Base-by-base conservation (phyloP, 2,329 filamentous ascomycete genomes). In the Hansfordia pulvinata region DNA sequence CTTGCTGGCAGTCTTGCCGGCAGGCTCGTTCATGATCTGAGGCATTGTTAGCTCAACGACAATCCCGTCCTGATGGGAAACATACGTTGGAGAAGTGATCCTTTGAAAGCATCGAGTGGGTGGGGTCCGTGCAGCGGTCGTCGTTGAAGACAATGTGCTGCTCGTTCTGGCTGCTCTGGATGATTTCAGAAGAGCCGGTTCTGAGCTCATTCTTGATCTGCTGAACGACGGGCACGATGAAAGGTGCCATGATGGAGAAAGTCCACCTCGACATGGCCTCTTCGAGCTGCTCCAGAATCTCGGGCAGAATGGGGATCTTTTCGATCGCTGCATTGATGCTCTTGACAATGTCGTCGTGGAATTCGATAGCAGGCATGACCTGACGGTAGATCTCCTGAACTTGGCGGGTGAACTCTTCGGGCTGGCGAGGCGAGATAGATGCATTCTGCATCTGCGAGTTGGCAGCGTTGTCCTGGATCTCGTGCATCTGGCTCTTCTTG, bases 61-160 rank as follows among this genome's bases (percentile, higher is more conserved):
- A 18, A 3, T 2, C 27, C 16, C 18, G 22, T 9, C 16, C 8
- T 16, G 8, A 18, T 4, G 8, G 17, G 13, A 5, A 13, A 41
- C 62, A 53, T 49, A 78, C 62, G 45, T 92, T 92, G 36, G 78
- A 81, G 52, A 94, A 94, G 54, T 94, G 86, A 43, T 94, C 86
- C 58, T 94, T 94, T 32, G 84, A 85, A 27, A 94, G 61, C 86
- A 93, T 93, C 12, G 83, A 92, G 58, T 94, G 86, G 2, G 86
- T 94, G 0, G 86, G 88, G 44, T 94, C 78, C 12, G 72, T 74
- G 35, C 60, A 79, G 27, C 67, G 35, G 44, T 92, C 77, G 37
- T 94, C 76, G 23, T 80, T 56, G 53, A 93, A 94, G 26, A 94
- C 84, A 38, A 92, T 68, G 43, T 80, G 73, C 56, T 93, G 85